phyloP scores from a whole-genome alignment of 345 rosid genomes.

The Linum usitatissimum region DNA sequence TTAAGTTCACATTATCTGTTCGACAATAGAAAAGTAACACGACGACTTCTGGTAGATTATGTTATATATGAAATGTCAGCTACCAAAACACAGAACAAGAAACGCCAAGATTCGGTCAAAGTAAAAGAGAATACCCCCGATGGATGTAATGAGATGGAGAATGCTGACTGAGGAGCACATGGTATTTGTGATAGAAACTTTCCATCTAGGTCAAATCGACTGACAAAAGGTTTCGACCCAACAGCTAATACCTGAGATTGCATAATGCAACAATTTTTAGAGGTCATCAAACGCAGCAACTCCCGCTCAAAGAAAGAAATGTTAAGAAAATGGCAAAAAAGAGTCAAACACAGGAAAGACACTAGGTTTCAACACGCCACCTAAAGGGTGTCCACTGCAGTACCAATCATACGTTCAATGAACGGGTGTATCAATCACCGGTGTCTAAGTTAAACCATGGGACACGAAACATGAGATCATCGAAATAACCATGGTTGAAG shows the following conservation, averaged over 20 bases:
- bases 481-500: neutral
- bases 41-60: no score
- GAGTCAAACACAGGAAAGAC: neutral
- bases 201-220: conserved; percentile 69
- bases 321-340: neutral
- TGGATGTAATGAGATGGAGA: conserved; percentile 65
- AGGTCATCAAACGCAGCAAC: neutral
- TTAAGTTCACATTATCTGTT: no score
- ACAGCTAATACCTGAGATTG: conserved; percentile 66
- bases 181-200: conserved; percentile 59
- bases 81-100: no score
- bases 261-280: conserved; percentile 9
- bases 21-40: no score
- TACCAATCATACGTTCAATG: neutral
- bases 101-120: neutral
- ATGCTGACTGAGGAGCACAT: conserved; percentile 76
- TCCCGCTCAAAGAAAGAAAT: neutral
- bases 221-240: conserved; percentile 69
- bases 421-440: no score
- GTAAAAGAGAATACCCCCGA: conserved; percentile 45
- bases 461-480: neutral
- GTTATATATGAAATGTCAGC: no score
- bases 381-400: neutral
- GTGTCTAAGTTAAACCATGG: no score
- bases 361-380: neutral